phyloP scores from a whole-genome alignment of 768 basidiomycete genomes.

The Megacollybia marginata region DNA sequence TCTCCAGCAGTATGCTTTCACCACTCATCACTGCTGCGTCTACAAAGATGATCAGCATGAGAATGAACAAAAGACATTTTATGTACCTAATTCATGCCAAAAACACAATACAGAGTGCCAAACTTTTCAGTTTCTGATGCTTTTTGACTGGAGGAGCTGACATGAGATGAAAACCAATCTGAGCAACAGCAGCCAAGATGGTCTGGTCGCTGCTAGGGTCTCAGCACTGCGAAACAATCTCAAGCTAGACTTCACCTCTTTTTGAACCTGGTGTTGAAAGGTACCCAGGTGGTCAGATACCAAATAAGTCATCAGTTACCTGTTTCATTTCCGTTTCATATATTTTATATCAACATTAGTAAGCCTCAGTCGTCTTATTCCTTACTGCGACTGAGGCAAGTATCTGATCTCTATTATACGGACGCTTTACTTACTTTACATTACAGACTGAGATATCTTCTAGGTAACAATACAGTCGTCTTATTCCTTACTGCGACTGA shows the following conservation, averaged over 20 bases:
- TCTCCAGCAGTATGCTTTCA: slow-evolving; percentile 50
- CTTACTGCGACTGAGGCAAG: too few relatives aligned
- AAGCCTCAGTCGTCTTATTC: too few relatives aligned
- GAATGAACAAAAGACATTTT: background rate
- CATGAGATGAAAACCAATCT: slow-evolving; percentile 58
- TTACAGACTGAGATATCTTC: too few relatives aligned
- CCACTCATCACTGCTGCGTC: slow-evolving; percentile 59
- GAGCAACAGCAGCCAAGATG: slow-evolving; percentile 69
- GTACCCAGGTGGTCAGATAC: too few relatives aligned
- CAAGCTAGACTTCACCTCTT: slow-evolving; percentile 39
- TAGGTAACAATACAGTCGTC: too few relatives aligned
- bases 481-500: too few relatives aligned
- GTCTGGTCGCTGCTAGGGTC: slow-evolving; percentile 48
- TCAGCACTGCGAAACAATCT: slow-evolving; percentile 6
- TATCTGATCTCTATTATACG: too few relatives aligned
- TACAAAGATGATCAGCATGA: slow-evolving; percentile 19
- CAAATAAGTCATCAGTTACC: too few relatives aligned
- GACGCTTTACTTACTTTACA: too few relatives aligned
- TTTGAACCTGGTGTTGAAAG: too few relatives aligned
- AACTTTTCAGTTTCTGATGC: slow-evolving; percentile 46
- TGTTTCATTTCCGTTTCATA: too few relatives aligned
- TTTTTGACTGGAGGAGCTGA: slow-evolving; percentile 29
- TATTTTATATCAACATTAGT: too few relatives aligned
- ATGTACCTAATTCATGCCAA: slow-evolving; percentile 51
- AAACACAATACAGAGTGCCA: slow-evolving; percentile 56